Percentiles rank a stretch among this genome's conserved stretches.
Evolutionary conservation across 139 green algal genomes (phyloP).

Genomic region (Volvox reticuliferus): DNA sequence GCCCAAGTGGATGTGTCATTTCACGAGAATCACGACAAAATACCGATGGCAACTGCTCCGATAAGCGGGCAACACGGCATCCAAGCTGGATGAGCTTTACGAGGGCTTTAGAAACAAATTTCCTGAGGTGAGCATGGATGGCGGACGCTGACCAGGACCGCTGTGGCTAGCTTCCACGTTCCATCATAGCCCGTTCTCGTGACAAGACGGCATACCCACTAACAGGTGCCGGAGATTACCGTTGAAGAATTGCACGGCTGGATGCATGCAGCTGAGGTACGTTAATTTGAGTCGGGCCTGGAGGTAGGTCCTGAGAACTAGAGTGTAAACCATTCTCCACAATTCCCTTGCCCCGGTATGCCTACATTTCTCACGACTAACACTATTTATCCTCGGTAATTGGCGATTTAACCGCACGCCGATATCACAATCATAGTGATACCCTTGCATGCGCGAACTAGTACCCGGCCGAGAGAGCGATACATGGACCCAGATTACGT

Average conservation of each 20-base stretch:
- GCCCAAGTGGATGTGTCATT: not conserved
- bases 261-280: not conserved
- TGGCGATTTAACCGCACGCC: no score
- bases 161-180: not conserved
- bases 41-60: not conserved
- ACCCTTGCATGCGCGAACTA: no score
- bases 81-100: slow-evolving; percentile 4
- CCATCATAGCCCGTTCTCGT: no score
- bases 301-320: no score
- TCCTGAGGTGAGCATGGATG: not conserved
- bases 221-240: slow-evolving; percentile 22
- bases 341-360: no score
- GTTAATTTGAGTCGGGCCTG: not conserved
- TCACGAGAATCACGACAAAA: not conserved
- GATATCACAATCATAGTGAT: no score
- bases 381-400: no score
- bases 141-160: not conserved
- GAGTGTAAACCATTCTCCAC: no score
- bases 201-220: not conserved
- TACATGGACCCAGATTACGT: no score
- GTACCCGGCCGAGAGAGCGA: no score
- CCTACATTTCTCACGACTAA: not conserved
- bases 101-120: not conserved
- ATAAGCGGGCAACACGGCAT: not conserved
- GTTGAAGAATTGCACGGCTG: slow-evolving; percentile 1